Percentiles rank a stretch among this genome's conserved stretches.
phyloP scores from a whole-genome alignment of 306 rosid genomes.

The Medicago lupulina region DNA sequence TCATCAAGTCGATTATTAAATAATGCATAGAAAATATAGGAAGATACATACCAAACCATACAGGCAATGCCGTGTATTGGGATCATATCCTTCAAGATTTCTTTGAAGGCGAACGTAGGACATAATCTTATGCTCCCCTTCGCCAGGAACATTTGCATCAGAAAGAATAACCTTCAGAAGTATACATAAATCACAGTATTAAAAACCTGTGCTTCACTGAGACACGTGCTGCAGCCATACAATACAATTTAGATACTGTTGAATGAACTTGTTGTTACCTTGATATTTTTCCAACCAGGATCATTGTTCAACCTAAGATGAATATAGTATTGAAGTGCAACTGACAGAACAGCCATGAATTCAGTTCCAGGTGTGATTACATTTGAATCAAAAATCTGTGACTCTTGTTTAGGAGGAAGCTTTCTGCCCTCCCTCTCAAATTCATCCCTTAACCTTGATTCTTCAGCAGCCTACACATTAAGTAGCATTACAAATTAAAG shows the following conservation, averaged over 20 bases:
- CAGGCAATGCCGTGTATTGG: slow-evolving; percentile 92
- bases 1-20: neutral
- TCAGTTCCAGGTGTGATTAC: slow-evolving; percentile 96
- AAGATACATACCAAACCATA: slow-evolving; percentile 92
- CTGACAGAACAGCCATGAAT: slow-evolving; percentile 86
- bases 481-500: neutral
- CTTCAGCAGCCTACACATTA: slow-evolving; percentile 75
- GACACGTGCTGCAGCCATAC: neutral
- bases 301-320: slow-evolving; percentile 91
- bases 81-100: slow-evolving; percentile 88
- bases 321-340: slow-evolving; percentile 88
- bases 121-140: slow-evolving; percentile 98
- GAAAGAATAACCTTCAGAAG: neutral
- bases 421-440: slow-evolving; percentile 93
- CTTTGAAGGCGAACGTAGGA: slow-evolving; percentile 93
- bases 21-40: slow-evolving; percentile 1
- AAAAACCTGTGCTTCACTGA: neutral
- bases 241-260: neutral
- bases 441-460: slow-evolving; percentile 80
- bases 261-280: slow-evolving; percentile 57
- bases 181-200: neutral
- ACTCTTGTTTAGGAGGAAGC: slow-evolving; percentile 77
- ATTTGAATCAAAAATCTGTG: slow-evolving; percentile 82
- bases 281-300: slow-evolving; percentile 90
- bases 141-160: slow-evolving; percentile 56